Evolutionary conservation across 257 asterid species (phyloP).

Genomic region (Nicotiana paniculata): DNA sequence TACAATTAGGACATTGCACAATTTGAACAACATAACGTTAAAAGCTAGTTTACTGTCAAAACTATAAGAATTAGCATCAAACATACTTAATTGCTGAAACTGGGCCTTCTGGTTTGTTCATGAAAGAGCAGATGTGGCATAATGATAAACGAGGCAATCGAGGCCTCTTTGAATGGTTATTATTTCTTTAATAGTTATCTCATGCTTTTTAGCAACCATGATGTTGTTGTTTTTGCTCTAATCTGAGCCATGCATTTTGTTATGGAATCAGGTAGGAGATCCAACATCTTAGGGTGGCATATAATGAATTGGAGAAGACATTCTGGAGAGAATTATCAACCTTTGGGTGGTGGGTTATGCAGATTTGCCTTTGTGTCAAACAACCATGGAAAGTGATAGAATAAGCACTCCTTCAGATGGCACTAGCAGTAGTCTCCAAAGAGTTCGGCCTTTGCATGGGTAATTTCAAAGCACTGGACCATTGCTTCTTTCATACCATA

Average conservation of each 20-base stretch:
- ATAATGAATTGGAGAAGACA: slow-evolving; percentile 66
- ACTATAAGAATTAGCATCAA: neutral
- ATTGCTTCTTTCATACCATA: neutral
- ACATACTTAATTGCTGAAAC: neutral
- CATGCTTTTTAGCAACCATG: neutral
- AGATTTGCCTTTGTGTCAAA: slow-evolving; percentile 29
- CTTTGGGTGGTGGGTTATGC: slow-evolving; percentile 42
- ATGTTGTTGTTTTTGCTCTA: slow-evolving; percentile 5
- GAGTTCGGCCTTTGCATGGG: slow-evolving; percentile 69
- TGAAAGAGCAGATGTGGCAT: neutral
- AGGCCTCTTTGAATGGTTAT: neutral
- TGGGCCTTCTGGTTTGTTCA: neutral
- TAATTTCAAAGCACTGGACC: slow-evolving; percentile 20
- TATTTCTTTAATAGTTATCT: slow-evolving; percentile 7
- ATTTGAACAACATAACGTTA: neutral
- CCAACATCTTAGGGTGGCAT: slow-evolving; percentile 35
- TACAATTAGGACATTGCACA: neutral
- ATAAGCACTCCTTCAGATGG: slow-evolving; percentile 40
- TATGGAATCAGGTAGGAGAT: slow-evolving; percentile 30
- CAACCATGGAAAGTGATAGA: slow-evolving; percentile 73
- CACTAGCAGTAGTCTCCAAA: slow-evolving; percentile 38
- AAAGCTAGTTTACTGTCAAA: neutral
- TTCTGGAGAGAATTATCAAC: slow-evolving; percentile 37
- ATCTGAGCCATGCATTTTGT: slow-evolving; percentile 25
- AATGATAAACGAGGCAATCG: neutral